Base-by-base conservation (phyloP, 1,284 basidiomycete species). In the Gomphus sp. region DNA sequence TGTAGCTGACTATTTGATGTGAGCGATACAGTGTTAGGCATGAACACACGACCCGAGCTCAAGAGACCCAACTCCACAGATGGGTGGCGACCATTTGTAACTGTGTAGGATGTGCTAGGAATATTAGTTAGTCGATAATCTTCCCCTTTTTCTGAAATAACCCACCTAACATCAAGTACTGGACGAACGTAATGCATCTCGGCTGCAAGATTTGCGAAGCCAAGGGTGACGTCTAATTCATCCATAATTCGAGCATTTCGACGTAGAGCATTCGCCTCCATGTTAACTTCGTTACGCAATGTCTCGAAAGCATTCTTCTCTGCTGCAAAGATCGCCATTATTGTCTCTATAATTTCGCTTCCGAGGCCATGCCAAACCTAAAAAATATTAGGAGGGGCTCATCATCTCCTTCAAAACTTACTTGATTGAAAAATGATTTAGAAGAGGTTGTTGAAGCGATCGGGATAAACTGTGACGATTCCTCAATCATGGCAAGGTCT, bases 11-110 rank as follows among this genome's bases (percentile, higher is more conserved):
- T 82, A 6, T 73, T 67, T 0, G 81, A 73, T 3, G 76, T 73
- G 69, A 97, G 78, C 22, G 73, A 63, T 14, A 93, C 78, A 2
- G 87, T 85, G 71, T 98, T 99, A 0, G 92, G 84, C 0, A 84
- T 90, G 70, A 95, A 98, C 8, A 79, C 74, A 41, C 91, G 84
- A 18, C 89, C 86, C 0, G 82, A 77, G 0, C 80, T 79, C 44
- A 93, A 75, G 1, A 99, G 79, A 2, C 93, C 93, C 4, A 92
- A 77, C 72, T 99, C 95, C 7, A 98, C 96, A 0, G 90, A 87
- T 0, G 96, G 91, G 74, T 99, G 96, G 11, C 96, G 83, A 10
- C 93, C 95, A 60, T 89, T 84, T 4, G 75, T 71, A 22, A 98
- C 85, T 4, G 83, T 70, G 61, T 92, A 87, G 0, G 77, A 74